Evolutionary conservation across 176 grass and related monocot species (phyloP).

Genomic region (Saccharum spontaneum): DNA sequence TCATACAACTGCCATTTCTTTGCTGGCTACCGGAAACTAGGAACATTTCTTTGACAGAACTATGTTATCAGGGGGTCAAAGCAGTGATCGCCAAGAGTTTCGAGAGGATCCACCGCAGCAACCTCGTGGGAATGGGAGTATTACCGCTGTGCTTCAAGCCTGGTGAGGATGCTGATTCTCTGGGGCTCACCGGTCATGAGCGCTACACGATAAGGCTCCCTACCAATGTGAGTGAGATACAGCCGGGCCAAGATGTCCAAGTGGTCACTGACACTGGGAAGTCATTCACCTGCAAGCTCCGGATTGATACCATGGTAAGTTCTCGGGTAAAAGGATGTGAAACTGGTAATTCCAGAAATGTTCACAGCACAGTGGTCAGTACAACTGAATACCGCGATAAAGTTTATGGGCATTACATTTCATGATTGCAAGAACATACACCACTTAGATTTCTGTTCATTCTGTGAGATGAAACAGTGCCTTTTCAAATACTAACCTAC

Average conservation of each 20-base stretch:
- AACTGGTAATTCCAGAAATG: background rate
- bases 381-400: background rate
- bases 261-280: conserved; percentile 54
- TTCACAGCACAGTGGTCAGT: background rate
- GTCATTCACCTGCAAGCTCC: conserved; percentile 74
- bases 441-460: background rate
- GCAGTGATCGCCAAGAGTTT: conserved; percentile 96
- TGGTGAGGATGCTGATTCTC: conserved; percentile 80
- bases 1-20: background rate
- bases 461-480: background rate
- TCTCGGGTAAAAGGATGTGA: background rate
- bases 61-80: conserved; percentile 77
- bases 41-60: background rate
- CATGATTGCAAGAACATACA: background rate
- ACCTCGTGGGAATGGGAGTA: conserved; percentile 95
- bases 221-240: conserved; percentile 64
- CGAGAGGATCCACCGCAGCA: conserved; percentile 95
- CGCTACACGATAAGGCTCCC: conserved; percentile 73
- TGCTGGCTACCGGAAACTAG: background rate
- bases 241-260: conserved; percentile 86
- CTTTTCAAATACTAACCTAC: background rate
- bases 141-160: conserved; percentile 81
- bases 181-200: conserved; percentile 86
- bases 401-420: background rate
- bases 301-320: conserved; percentile 88